Evolutionary conservation across 2,329 filamentous ascomycete species (phyloP).

Genomic region (Knufia petricola): DNA sequence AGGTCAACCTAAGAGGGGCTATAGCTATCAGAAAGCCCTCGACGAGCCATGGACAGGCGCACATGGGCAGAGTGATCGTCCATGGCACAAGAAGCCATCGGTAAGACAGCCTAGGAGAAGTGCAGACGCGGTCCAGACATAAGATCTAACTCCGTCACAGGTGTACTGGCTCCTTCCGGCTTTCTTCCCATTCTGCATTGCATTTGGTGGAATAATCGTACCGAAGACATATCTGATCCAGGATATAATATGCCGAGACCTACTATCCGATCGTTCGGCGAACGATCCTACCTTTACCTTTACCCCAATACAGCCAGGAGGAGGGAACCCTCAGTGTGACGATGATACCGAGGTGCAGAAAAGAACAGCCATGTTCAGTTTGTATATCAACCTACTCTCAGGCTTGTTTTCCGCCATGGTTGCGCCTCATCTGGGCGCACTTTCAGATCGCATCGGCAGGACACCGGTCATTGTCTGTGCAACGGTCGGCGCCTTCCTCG

Average conservation of each 20-base stretch:
- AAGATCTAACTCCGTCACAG: slow-evolving; percentile 32
- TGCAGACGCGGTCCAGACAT: slow-evolving; percentile 6
- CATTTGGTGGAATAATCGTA: slow-evolving; percentile 76
- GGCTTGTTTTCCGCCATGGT: slow-evolving; percentile 72
- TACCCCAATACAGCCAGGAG: slow-evolving; percentile 56
- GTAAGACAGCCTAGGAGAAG: slow-evolving; percentile 27
- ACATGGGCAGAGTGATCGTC: slow-evolving; percentile 26
- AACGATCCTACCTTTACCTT: slow-evolving; percentile 51
- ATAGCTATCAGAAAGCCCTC: slow-evolving; percentile 20
- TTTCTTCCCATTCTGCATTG: slow-evolving; percentile 71
- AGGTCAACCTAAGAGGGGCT: slow-evolving; percentile 11
- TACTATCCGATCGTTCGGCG: slow-evolving; percentile 59
- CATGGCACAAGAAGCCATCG: slow-evolving; percentile 43
- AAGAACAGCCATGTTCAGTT: slow-evolving; percentile 65
- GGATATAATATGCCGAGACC: slow-evolving; percentile 70
- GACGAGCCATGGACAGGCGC: slow-evolving; percentile 28
- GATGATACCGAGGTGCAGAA: slow-evolving; percentile 64
- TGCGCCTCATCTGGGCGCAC: slow-evolving; percentile 69
- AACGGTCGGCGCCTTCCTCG: slow-evolving; percentile 62
- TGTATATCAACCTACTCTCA: slow-evolving; percentile 63
- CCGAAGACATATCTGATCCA: slow-evolving; percentile 83
- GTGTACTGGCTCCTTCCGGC: slow-evolving; percentile 76
- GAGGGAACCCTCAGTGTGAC: slow-evolving; percentile 68
- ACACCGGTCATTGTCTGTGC: slow-evolving; percentile 63
- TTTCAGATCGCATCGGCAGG: slow-evolving; percentile 81